A percentile compares a stretch with the other conserved stretches of the same genome.
phyloP scores from a whole-genome alignment of 306 rosid species.

The Dalbergia oliveri region DNA sequence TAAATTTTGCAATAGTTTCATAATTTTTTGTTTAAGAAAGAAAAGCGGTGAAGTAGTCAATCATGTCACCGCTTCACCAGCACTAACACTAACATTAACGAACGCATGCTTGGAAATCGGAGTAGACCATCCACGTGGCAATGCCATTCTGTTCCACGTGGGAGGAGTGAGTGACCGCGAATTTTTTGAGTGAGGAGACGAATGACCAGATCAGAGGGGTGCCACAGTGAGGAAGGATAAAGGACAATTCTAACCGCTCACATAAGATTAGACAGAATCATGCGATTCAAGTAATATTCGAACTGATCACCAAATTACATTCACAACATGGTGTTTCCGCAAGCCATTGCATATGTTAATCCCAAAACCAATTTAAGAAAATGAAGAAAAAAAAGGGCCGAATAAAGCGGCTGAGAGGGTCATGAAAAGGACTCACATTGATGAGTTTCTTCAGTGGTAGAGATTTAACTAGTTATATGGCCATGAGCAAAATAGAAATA shows the following conservation, averaged over 20 bases:
- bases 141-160: neutral
- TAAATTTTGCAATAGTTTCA: too few relatives aligned
- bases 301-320: neutral
- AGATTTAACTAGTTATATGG: too few relatives aligned
- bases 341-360: neutral
- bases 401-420: neutral
- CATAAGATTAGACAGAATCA: neutral
- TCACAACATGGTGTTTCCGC: neutral
- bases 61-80: slow-evolving; percentile 37
- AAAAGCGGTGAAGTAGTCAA: slow-evolving; percentile 38
- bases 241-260: slow-evolving; percentile 37
- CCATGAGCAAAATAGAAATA: too few relatives aligned
- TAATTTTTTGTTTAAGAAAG: neutral
- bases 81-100: neutral
- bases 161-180: neutral
- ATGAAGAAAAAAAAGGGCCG: too few relatives aligned
- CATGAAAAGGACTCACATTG: too few relatives aligned
- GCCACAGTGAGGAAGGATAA: neutral
- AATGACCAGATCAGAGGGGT: neutral
- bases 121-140: slow-evolving; percentile 2
- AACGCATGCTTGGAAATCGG: slow-evolving; percentile 1
- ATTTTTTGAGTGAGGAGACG: neutral
- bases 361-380: neutral
- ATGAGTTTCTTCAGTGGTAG: too few relatives aligned
- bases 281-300: neutral